Evolutionary conservation across 306 rosid species (phyloP), one percentile per base, ranked within the genome.

Genomic region (Acacia confusa): DNA sequence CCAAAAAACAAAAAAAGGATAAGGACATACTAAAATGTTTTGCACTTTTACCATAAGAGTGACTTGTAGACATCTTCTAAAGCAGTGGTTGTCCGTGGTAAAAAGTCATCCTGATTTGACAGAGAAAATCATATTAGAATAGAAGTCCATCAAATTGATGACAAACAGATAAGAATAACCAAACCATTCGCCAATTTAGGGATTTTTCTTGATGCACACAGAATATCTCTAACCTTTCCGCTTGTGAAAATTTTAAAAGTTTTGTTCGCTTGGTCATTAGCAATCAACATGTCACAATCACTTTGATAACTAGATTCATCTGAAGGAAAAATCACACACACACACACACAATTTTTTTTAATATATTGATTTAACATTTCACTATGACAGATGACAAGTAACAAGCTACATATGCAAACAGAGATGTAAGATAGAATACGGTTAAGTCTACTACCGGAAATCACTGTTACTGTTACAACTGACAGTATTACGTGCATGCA

Each of bases 1-100:
- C 12, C 41, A 57, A 80, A 84, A 82, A 0, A 9, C n/a, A 44
- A 20, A 36, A 86, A 20, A 36, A 85, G 3, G 53, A 79, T 32
- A 40, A 65, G 67, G 78, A 75, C 57, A 76, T 73, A 79, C 81
- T 69, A 86, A 63, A 40, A 72, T 53, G 27, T 28, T 74, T 85
- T 52, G 20, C 60, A 52, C 24, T 17, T 17, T 52, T 95, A 95
- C 99, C 98, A 95, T 83, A 93, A 80, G 85, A 93, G 87, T 58
- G 91, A 90, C 81, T 89, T 95, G 93, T 81, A 95, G 76, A 92
- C 84, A 48, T 73, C 86, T 78, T 92, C 91, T 74, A 90, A 74
- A 67, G 97, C 91, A 16, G 96, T 88, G 10, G 94, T 86, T 77
- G 97, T 91, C 81, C 99, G 91, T 8, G 99, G 98, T 86, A 93